Base-by-base conservation (phyloP, 2,329 filamentous ascomycete genomes). In the Penicillium hesseltinei region DNA sequence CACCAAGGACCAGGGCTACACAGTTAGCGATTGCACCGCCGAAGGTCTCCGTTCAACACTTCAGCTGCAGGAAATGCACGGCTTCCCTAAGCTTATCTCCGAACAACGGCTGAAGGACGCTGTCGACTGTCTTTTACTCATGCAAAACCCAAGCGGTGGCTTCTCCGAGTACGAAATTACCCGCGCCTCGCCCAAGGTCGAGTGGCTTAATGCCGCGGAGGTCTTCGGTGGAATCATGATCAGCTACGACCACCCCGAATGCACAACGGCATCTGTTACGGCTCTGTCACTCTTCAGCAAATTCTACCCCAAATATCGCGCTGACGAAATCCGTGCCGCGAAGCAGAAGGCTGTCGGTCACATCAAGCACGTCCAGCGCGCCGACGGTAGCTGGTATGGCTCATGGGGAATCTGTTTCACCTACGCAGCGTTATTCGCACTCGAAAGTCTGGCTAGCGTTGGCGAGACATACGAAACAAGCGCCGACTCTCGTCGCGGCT, bases 331-430 rank as follows among this genome's bases (percentile, higher is more conserved):
- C 63, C 80, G 84, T 9, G 72, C 71, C 0, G 91, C 94, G 67
- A 88, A 94, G 63, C 78, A 79, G 21, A 83, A 87, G 38, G 92
- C 92, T 0, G 85, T 96, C 1, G 78, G 81, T 49, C 97, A 92
- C 79, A 96, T 99, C 75, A 90, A 92, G 70, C 82, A 82, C 2
- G 84, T 87, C 3, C 94, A 97, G 75, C 80, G 84, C 2, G 73
- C 82, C 0, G 91, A 97, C 66, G 94, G 94, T n/a, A 89, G 88
- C 59, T 99, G 94, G 94, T 97, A 99, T 71, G 94, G 94, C 45
- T 92, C 87, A 71, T 99, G 94, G 94, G 94, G 91, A 51, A 95
- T 99, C 68, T 99, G 94, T 78, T 99, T 96, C 75, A 97, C 92
- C 0, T 99, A 99, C 71, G 94, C 92, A 0, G 90, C 86, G 62